Conservation (phyloP, 305 asterid species). For the Fraxinus ornus region DNA sequence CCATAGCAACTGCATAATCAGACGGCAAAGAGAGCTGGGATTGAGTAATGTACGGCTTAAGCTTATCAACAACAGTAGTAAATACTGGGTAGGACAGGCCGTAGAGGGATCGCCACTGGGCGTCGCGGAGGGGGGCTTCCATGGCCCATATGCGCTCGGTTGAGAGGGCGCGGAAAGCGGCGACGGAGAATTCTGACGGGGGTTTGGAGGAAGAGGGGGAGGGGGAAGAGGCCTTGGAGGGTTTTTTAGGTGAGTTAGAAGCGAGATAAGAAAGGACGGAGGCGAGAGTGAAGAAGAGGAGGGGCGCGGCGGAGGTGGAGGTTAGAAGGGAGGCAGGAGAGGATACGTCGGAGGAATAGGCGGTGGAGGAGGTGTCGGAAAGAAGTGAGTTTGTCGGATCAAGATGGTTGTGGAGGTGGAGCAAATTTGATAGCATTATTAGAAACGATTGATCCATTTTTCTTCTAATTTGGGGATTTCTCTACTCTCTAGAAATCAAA, state of each 20-base stretch:
- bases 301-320: constrained; percentile 87
- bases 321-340: constrained; percentile 59
- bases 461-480: background rate
- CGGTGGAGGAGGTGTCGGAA: constrained; percentile 52
- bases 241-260: constrained; percentile 52
- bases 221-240: constrained; percentile 40
- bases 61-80: constrained; percentile 89
- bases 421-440: constrained; percentile 75
- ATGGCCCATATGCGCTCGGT: constrained; percentile 96
- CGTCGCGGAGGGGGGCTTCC: constrained; percentile 94
- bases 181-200: constrained; percentile 76
- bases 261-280: constrained; percentile 88
- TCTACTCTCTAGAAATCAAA: background rate
- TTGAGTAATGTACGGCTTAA: constrained; percentile 86
- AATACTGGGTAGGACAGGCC: constrained; percentile 95
- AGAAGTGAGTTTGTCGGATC: constrained; percentile 70
- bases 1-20: constrained; percentile 99
- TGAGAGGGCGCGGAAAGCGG: constrained; percentile 95
- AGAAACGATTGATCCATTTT: constrained; percentile 82
- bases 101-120: constrained; percentile 93
- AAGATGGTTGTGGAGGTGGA: constrained; percentile 75
- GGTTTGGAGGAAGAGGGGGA: constrained; percentile 49
- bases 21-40: constrained; percentile 95
- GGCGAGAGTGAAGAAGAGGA: constrained; percentile 88
- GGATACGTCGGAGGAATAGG: constrained; percentile 43